A percentile compares a stretch with the other conserved stretches of the same genome.
Conservation (phyloP, 1,284 basidiomycete genomes). For the Marasmius tenuissimus region DNA sequence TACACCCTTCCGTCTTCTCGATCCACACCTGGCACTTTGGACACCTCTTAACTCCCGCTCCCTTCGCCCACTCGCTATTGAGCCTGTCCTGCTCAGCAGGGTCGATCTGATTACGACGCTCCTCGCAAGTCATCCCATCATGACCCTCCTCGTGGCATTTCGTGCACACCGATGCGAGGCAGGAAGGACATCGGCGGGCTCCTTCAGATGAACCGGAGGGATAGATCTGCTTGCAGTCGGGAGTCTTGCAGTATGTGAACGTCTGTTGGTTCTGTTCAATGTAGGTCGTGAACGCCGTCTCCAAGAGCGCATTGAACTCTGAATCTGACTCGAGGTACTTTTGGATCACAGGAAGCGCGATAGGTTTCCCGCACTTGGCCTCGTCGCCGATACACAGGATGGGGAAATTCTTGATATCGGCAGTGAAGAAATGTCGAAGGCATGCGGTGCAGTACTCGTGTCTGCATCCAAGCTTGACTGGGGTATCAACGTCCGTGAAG, state of each 20-base stretch:
- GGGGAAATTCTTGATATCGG: constrained; percentile 46
- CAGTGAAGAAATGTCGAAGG: constrained; percentile 46
- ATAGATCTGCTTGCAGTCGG: constrained; percentile 59
- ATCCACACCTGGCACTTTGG: constrained; percentile 46
- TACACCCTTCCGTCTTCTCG: constrained; percentile 54
- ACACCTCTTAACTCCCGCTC: constrained; percentile 35
- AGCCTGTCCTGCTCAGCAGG: constrained; percentile 43
- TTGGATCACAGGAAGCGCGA: constrained; percentile 51
- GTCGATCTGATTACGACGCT: constrained; percentile 30
- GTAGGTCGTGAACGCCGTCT: constrained; percentile 43
- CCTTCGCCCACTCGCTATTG: constrained; percentile 40
- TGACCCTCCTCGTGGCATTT: constrained; percentile 52
- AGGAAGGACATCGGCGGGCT: constrained; percentile 47
- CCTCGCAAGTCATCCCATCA: constrained; percentile 50
- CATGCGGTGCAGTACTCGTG: constrained; percentile 56
- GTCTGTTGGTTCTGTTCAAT: constrained; percentile 43
- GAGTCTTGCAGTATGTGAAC: constrained; percentile 54
- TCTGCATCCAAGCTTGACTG: constrained; percentile 47
- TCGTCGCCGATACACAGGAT: constrained; percentile 54
- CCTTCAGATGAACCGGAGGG: constrained; percentile 27
- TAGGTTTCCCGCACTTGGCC: constrained; percentile 40
- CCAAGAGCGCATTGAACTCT: constrained; percentile 44
- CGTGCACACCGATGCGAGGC: constrained; percentile 50
- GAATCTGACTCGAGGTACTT: constrained; percentile 38
- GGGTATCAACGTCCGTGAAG: constrained; percentile 41